A percentile compares a stretch with the other conserved stretches of the same genome.
Evolutionary conservation across 306 rosid genomes (phyloP).

Genomic region (Trichosanthes cucumerina): DNA sequence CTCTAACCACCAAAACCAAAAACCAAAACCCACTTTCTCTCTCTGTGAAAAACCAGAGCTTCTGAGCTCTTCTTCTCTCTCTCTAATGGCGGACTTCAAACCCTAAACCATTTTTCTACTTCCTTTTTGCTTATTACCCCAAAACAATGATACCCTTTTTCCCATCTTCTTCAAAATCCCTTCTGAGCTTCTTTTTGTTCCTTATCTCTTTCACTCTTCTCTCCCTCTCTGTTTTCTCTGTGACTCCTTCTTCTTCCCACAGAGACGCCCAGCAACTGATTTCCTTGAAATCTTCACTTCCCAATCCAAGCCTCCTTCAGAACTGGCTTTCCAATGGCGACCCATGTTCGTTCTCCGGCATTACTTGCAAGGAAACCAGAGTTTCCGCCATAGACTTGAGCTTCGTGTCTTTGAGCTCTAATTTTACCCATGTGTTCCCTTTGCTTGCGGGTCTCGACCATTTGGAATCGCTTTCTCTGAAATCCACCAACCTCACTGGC

Average conservation of each 20-base stretch:
- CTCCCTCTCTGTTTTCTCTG: background rate
- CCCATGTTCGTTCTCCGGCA: constrained; percentile 56
- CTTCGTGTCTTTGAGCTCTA: constrained; percentile 24
- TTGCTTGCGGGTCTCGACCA: constrained; percentile 40
- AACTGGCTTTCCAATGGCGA: constrained; percentile 49
- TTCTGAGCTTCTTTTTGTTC: background rate
- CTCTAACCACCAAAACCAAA: constrained; percentile 4
- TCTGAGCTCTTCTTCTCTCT: constrained; percentile 18
- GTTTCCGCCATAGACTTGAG: constrained; percentile 59
- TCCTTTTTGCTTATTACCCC: background rate
- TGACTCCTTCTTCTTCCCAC: background rate
- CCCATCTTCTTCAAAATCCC: constrained; percentile 9
- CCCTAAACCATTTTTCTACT: constrained; percentile 8
- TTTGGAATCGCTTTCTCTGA: constrained; percentile 41
- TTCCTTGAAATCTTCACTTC: constrained; percentile 57
- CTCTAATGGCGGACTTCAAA: constrained; percentile 53
- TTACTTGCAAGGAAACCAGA: constrained; percentile 41
- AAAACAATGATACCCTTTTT: constrained; percentile 13
- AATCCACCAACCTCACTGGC: constrained; percentile 43
- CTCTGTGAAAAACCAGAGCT: constrained; percentile 16
- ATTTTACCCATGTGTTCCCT: constrained; percentile 38
- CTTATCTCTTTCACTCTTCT: constrained; percentile 7
- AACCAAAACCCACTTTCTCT: background rate
- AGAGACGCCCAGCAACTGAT: constrained; percentile 35
- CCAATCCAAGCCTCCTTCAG: constrained; percentile 27